phyloP scores from a whole-genome alignment of 805 yeast genomes.

The Barnettozyma siamensis region DNA sequence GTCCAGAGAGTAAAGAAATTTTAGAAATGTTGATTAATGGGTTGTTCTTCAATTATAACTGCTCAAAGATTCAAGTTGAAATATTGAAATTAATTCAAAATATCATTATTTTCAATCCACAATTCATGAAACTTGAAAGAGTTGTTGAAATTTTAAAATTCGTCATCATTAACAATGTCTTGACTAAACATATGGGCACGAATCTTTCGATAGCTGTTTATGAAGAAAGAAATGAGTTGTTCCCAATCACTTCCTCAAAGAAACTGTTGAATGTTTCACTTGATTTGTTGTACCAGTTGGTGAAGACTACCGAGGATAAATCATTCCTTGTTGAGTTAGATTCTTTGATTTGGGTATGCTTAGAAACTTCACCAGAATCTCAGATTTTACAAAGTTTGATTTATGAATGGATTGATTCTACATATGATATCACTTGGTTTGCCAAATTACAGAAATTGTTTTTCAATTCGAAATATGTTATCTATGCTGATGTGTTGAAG shows the following conservation, averaged over 20 bases:
- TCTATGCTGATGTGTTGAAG: constrained; percentile 36
- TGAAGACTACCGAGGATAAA: constrained; percentile 45
- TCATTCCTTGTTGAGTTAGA: constrained; percentile 42
- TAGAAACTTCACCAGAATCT: constrained; percentile 41
- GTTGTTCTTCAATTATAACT: constrained; percentile 29
- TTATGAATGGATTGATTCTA: constrained; percentile 54
- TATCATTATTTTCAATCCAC: constrained; percentile 40
- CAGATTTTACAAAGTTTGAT: constrained; percentile 41
- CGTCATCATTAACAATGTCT: constrained; percentile 26
- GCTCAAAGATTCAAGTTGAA: constrained; percentile 29
- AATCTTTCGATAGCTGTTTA: constrained; percentile 31
- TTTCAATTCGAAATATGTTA: constrained; percentile 36
- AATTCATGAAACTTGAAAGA: constrained; percentile 25
- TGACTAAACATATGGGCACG: constrained; percentile 23
- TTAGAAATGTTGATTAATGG: constrained; percentile 34
- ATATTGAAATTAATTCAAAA: constrained; percentile 40
- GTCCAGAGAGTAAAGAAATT: constrained; percentile 23
- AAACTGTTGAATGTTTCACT: constrained; percentile 40
- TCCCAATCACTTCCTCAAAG: constrained; percentile 40
- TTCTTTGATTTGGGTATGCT: constrained; percentile 55
- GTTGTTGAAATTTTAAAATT: constrained; percentile 30
- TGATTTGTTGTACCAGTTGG: constrained; percentile 51
- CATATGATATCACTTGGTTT: constrained; percentile 51
- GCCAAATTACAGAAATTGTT: constrained; percentile 45
- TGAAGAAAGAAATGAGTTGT: constrained; percentile 35